These are phyloP conservation scores for Hordeum marinum DNA, from an alignment of 176 grass and related monocot species.

Conservation along the genomic window DNA sequence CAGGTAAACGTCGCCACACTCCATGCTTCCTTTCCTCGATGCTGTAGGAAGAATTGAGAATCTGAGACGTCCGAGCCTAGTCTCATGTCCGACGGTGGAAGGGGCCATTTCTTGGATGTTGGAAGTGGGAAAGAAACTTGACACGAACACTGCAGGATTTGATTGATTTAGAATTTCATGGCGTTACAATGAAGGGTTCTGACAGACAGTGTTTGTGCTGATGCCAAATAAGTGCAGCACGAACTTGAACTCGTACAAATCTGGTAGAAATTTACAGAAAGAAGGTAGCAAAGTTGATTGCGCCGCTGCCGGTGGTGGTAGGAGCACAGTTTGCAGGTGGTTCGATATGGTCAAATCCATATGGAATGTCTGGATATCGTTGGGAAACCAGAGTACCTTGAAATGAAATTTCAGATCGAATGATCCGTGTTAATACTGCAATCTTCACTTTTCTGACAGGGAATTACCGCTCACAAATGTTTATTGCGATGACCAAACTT, in stretches of 20 bases:
- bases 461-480: not conserved
- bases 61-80: not conserved
- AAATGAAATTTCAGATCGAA: not conserved
- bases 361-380: not conserved
- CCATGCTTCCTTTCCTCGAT: not conserved
- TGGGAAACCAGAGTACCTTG: not conserved
- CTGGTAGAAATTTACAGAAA: not conserved
- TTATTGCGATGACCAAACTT: not conserved
- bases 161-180: not conserved
- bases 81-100: not conserved
- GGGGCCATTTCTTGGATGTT: not conserved
- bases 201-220: not conserved
- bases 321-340: not conserved
- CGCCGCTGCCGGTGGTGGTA: not conserved
- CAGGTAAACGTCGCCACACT: slow-evolving; percentile 11
- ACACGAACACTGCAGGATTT: not conserved
- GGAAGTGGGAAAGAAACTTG: not conserved
- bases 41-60: not conserved
- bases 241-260: not conserved
- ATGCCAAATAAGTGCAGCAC: not conserved
- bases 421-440: not conserved
- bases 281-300: not conserved
- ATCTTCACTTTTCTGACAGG: not conserved
- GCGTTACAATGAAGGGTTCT: not conserved
- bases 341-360: not conserved